Conservation (phyloP, 441 rosid species). For the Pelargonium fulgidum region DNA sequence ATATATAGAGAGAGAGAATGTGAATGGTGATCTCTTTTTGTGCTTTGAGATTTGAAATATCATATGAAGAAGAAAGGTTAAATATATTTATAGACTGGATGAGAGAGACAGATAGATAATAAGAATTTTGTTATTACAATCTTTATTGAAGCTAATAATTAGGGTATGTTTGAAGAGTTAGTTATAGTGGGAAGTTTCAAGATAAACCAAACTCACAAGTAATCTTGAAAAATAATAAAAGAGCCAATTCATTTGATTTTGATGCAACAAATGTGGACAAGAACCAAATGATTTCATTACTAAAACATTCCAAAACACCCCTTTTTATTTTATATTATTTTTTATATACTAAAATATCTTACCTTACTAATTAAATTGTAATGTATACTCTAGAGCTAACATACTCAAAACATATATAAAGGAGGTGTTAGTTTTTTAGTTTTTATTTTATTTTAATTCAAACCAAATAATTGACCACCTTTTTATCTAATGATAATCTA, state of each 20-base stretch:
- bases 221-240: constrained; percentile 16
- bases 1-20: background rate
- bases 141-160: too few relatives aligned
- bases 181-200: constrained; percentile 35
- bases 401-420: too few relatives aligned
- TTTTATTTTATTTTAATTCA: too few relatives aligned
- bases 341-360: too few relatives aligned
- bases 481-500: too few relatives aligned
- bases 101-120: too few relatives aligned
- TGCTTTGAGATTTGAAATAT: constrained; percentile 19
- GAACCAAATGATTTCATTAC: constrained; percentile 24
- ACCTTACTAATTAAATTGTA: too few relatives aligned
- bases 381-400: too few relatives aligned
- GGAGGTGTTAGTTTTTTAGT: too few relatives aligned
- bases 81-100: constrained; percentile 13
- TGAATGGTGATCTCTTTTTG: background rate
- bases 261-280: constrained; percentile 26
- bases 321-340: constrained; percentile 26
- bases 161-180: constrained; percentile 16
- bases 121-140: background rate
- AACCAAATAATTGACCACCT: too few relatives aligned
- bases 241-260: constrained; percentile 7
- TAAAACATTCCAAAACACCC: constrained; percentile 44
- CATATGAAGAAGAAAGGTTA: constrained; percentile 24
- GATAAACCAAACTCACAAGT: constrained; percentile 41